Evolutionary conservation across 257 asterid genomes (phyloP).

Genomic region (Dorcoceras hygrometricum): DNA sequence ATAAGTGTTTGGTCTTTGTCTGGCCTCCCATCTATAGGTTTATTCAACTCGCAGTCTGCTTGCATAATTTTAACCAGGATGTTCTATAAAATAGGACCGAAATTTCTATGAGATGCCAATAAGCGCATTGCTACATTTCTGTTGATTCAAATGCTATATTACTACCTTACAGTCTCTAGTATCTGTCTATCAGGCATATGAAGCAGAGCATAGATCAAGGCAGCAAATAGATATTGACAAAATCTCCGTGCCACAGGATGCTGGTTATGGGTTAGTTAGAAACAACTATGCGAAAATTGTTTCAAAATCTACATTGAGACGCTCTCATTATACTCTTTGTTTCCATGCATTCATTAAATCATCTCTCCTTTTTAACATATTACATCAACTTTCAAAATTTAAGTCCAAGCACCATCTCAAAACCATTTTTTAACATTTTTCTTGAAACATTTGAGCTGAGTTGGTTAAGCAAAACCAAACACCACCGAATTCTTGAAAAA

Average conservation of each 20-base stretch:
- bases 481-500: slow-evolving; percentile 17
- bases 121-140: slow-evolving; percentile 1
- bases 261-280: slow-evolving; percentile 76
- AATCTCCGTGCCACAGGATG: slow-evolving; percentile 61
- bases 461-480: neutral
- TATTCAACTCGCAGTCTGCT: neutral
- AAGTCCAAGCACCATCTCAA: neutral
- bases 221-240: slow-evolving; percentile 60
- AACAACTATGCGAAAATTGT: slow-evolving; percentile 1
- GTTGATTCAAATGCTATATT: neutral
- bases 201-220: slow-evolving; percentile 75
- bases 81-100: neutral
- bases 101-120: slow-evolving; percentile 5
- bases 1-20: neutral
- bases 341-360: neutral
- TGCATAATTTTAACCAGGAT: neutral
- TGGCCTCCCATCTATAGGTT: too few species aligned
- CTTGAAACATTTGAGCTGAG: neutral
- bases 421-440: neutral
- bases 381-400: neutral
- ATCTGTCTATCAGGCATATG: slow-evolving; percentile 61
- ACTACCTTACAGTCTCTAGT: slow-evolving; percentile 12
- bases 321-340: neutral
- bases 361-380: neutral
- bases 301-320: slow-evolving; percentile 10